These are phyloP conservation scores for Verticillium isaacii DNA, from an alignment of 2,329 filamentous ascomycete species.

Conservation along the genomic window DNA sequence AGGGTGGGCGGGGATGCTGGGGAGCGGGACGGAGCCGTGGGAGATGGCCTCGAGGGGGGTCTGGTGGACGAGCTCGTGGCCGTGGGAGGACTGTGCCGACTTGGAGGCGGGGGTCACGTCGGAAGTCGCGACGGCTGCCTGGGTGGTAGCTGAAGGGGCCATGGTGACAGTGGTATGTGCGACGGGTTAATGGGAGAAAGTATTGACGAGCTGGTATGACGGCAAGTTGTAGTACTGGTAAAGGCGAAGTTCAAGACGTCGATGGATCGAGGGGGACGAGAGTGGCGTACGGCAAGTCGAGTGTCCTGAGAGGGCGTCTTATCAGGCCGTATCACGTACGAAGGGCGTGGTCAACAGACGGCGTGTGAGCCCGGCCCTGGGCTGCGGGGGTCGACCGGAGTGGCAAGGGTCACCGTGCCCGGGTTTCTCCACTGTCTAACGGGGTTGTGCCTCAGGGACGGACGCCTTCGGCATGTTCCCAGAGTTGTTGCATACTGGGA, in stretches of 20 bases:
- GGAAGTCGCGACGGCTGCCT: slow-evolving; percentile 9
- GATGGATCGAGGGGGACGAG: not conserved
- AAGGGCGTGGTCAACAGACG: not conserved
- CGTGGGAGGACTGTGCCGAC: slow-evolving; percentile 13
- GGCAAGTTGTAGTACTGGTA: not conserved
- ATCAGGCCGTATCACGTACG: not conserved
- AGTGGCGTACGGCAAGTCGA: not conserved
- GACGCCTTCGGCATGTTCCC: too few relatives aligned
- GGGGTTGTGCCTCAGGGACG: not conserved
- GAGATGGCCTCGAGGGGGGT: slow-evolving; percentile 30
- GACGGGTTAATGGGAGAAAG: not conserved
- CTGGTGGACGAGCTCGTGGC: slow-evolving; percentile 13
- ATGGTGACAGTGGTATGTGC: slow-evolving; percentile 10
- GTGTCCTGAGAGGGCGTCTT: not conserved
- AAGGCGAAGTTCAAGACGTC: not conserved
- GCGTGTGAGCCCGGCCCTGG: not conserved
- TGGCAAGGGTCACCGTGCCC: not conserved
- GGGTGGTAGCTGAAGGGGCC: slow-evolving; percentile 25
- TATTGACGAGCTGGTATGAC: not conserved
- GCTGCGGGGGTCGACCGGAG: not conserved
- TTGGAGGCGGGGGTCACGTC: slow-evolving; percentile 8
- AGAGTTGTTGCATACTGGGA: too few relatives aligned
- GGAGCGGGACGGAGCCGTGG: slow-evolving; percentile 22
- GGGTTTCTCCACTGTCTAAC: not conserved
- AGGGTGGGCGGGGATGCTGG: slow-evolving; percentile 27